A percentile compares a stretch with the other conserved stretches of the same genome.
Conservation (phyloP, 2,329 filamentous ascomycete species). For the Colletotrichum aenigma region DNA sequence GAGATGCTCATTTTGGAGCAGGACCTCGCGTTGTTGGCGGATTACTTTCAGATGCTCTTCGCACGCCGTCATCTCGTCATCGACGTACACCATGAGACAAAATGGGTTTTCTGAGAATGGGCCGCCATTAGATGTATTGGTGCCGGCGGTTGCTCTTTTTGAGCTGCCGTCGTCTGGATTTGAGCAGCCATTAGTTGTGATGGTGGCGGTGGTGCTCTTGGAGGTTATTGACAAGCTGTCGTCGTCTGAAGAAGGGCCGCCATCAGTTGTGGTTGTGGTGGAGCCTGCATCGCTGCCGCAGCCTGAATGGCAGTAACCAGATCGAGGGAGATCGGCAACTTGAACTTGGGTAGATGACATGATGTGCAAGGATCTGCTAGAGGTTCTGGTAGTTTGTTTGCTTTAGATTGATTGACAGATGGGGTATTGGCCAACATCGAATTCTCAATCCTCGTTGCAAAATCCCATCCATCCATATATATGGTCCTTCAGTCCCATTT, state of each 20-base stretch:
- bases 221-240: neutral
- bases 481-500: neutral
- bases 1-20: neutral
- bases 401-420: neutral
- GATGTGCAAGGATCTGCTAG: slow-evolving; percentile 3
- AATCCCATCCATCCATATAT: neutral
- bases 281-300: neutral
- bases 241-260: neutral
- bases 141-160: neutral
- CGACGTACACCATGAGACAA: neutral
- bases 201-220: neutral
- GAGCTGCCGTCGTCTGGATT: fast-evolving
- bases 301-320: neutral
- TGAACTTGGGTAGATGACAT: neutral
- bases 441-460: neutral
- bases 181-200: neutral
- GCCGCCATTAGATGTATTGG: neutral
- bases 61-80: neutral
- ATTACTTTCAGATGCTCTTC: neutral
- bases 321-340: slow-evolving; percentile 13
- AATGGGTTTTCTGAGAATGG: neutral
- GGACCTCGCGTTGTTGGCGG: neutral
- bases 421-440: neutral
- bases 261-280: neutral
- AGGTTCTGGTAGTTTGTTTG: neutral